phyloP scores from a whole-genome alignment of 2,329 filamentous ascomycete genomes.

The Ceratocystis alfenasii region DNA sequence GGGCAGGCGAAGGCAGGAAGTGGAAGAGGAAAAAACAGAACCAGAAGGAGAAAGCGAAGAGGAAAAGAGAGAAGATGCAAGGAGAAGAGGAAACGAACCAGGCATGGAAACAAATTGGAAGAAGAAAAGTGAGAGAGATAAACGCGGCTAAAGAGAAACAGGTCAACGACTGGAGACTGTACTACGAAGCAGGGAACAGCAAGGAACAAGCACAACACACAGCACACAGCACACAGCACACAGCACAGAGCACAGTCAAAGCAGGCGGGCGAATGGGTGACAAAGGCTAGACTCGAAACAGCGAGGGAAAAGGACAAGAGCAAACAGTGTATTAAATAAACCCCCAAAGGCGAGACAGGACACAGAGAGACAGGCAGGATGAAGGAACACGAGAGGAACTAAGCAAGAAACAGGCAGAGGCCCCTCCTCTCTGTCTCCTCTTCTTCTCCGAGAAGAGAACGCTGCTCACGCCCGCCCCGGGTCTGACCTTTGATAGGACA shows the following conservation, averaged over 20 bases:
- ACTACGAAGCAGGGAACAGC: background rate
- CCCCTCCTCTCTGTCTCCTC: background rate
- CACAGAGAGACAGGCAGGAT: slow-evolving; percentile 1
- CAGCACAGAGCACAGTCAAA: too few relatives aligned
- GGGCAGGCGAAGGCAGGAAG: background rate
- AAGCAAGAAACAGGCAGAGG: slow-evolving; percentile 4
- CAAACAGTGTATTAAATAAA: background rate
- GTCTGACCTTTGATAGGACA: background rate
- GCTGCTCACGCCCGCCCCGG: slow-evolving; percentile 9
- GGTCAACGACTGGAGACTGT: background rate
- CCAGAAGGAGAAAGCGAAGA: background rate
- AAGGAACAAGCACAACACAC: background rate
- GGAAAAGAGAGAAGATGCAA: slow-evolving; percentile 6
- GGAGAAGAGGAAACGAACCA: background rate
- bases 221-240: too few relatives aligned
- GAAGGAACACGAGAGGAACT: slow-evolving; percentile 8
- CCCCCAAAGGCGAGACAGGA: too few relatives aligned
- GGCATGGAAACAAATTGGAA: slow-evolving; percentile 5
- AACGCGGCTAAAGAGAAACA: slow-evolving; percentile 5
- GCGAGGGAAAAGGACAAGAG: background rate
- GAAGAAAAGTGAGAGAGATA: slow-evolving; percentile 2
- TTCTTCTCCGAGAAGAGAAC: background rate
- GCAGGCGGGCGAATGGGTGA: background rate
- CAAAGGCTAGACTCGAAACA: slow-evolving; percentile 9
- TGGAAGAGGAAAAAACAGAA: background rate